A percentile compares a stretch with the other conserved stretches of the same genome.
These are phyloP conservation scores for Suhomyces terraborum DNA, from an alignment of 1,139 yeast genomes.

Conservation along the genomic window DNA sequence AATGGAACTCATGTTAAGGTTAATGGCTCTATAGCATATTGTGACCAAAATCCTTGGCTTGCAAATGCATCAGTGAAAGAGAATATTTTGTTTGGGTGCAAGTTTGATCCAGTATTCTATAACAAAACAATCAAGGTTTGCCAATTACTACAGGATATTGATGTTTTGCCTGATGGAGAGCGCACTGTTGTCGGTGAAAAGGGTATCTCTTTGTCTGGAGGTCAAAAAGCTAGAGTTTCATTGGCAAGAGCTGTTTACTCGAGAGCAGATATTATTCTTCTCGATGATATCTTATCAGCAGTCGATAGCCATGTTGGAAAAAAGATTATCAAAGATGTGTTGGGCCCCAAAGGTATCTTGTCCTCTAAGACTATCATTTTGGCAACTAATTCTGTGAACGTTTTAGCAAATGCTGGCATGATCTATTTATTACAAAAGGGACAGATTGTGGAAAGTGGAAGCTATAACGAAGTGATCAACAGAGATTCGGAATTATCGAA, in stretches of 20 bases:
- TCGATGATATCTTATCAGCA: slow-evolving; percentile 31
- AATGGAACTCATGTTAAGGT: slow-evolving; percentile 15
- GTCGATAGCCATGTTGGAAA: slow-evolving; percentile 32
- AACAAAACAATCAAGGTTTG: slow-evolving; percentile 25
- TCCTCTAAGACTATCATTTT: slow-evolving; percentile 25
- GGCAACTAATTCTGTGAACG: slow-evolving; percentile 27
- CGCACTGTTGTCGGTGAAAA: slow-evolving; percentile 29
- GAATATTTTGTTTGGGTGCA: slow-evolving; percentile 27
- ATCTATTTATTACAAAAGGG: slow-evolving; percentile 23
- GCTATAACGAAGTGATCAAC: slow-evolving; percentile 21
- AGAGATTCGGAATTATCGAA: slow-evolving; percentile 25
- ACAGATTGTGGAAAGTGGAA: slow-evolving; percentile 23
- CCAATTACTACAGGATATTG: slow-evolving; percentile 25
- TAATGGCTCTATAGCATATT: slow-evolving; percentile 29
- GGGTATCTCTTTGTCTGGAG: slow-evolving; percentile 31
- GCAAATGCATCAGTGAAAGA: slow-evolving; percentile 26
- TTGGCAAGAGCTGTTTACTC: slow-evolving; percentile 31
- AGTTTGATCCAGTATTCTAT: slow-evolving; percentile 23
- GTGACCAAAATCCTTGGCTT: slow-evolving; percentile 29
- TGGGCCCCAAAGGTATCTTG: slow-evolving; percentile 22
- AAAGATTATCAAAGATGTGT: slow-evolving; percentile 22
- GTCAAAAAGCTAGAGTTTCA: slow-evolving; percentile 31
- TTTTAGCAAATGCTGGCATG: slow-evolving; percentile 22
- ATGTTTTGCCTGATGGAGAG: slow-evolving; percentile 28
- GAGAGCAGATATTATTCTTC: slow-evolving; percentile 25